Evolutionary conservation across 441 rosid genomes (phyloP), one percentile per base, ranked within the genome.

Genomic region (Euphorbia schlechtendalii): DNA sequence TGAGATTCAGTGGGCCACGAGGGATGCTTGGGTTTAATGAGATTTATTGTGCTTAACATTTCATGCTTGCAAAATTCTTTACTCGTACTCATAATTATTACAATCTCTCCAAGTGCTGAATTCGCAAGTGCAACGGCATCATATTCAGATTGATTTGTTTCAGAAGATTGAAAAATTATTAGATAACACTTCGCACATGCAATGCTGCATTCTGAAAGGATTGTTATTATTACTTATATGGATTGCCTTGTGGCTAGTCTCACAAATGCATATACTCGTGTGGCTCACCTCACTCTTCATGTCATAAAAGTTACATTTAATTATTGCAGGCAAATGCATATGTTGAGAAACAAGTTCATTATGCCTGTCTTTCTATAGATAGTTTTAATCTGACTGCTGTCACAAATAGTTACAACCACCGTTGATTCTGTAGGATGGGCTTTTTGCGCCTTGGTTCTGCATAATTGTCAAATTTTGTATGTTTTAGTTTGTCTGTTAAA

Each of bases 381-480:
- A 49, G 21, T 13, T 52, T 18, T 13, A 25, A 40, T 60, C 5
- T 38, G 3, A 54, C 30, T 43, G 34, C 9, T 61, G 34, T 59
- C 4, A 32, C n/a, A 36, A 11, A 15, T 51, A 21, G 27, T 15
- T 15, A 3, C 21, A 27, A 60, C 9, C 15, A 13, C 56, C 18
- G 17, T 45, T 40, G 11, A 40, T 51, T 52, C 12, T 30, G 40
- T 62, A 28, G 59, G 21, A 38, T 57, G 20, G 20, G n/a, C 3
- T 18, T 10, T 58, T 49, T 59, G 18, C 24, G 22, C 55, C 20
- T 54, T 40, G 14, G 25, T 40, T 22, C 45, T 62, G 53, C 32
- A 69, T 54, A 56, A 24, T 54, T 52, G 60, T 27, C 32, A 30
- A 41, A n/a, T 54, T 21, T 63, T 46, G 63, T 10, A 32, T 61